A percentile compares a stretch with the other conserved stretches of the same genome.
Evolutionary conservation across 805 yeast species (phyloP).

Genomic region (Spathaspora hagerdaliae): DNA sequence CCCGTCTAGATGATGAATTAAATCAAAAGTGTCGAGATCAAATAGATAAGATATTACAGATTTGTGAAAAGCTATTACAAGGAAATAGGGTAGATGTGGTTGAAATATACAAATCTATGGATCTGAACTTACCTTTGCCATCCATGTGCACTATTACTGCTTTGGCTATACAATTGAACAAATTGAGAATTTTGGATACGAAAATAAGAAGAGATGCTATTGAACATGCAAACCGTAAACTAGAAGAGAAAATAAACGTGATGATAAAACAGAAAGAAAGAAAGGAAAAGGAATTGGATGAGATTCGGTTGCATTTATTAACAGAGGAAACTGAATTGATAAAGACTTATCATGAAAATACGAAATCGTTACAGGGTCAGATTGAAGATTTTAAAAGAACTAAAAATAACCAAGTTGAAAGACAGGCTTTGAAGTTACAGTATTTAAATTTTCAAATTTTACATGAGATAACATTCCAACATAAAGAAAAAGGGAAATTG

Average conservation of each 20-base stretch:
- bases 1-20: conserved; percentile 16
- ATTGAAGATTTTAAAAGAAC: conserved; percentile 7
- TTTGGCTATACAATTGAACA: conserved; percentile 28
- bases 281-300: background rate
- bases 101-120: background rate
- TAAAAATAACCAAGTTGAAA: conserved; percentile 15
- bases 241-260: conserved; percentile 4
- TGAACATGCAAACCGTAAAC: conserved; percentile 2
- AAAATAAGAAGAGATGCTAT: conserved; percentile 13
- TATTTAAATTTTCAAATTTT: conserved; percentile 19
- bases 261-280: background rate
- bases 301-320: background rate
- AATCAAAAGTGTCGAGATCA: conserved; percentile 17
- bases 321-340: background rate
- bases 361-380: background rate
- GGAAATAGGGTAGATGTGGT: conserved; percentile 3
- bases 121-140: conserved; percentile 13
- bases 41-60: conserved; percentile 24
- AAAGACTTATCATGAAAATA: background rate
- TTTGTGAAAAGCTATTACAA: conserved; percentile 10
- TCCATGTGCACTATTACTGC: conserved; percentile 15
- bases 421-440: conserved; percentile 23
- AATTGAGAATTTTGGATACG: conserved; percentile 17
- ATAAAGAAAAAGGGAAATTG: conserved; percentile 3
- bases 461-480: conserved; percentile 20